Evolutionary conservation across 495 filamentous ascomycete genomes (phyloP).

Genomic region (Aspergillus affinis): DNA sequence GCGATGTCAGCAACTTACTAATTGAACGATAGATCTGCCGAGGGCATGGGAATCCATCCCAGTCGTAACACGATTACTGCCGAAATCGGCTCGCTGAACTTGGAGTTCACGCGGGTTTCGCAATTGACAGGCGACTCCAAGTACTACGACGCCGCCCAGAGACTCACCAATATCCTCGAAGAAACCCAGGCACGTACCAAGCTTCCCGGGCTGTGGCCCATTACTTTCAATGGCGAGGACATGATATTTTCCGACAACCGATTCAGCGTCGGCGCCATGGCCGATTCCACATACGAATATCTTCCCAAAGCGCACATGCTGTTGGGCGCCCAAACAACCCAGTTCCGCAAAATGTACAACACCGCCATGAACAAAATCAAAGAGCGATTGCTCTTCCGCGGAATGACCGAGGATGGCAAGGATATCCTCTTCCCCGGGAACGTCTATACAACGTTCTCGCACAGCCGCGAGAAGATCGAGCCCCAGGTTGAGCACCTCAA

Average conservation of each 20-base stretch:
- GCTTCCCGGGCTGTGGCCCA: conserved; percentile 82
- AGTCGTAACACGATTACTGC: conserved; percentile 57
- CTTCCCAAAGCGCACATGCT: conserved; percentile 82
- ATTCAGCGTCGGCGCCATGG: conserved; percentile 81
- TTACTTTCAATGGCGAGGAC: conserved; percentile 63
- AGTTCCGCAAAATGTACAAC: conserved; percentile 80
- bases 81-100: conserved; percentile 80
- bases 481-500: conserved; percentile 56
- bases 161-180: conserved; percentile 80
- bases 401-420: conserved; percentile 70
- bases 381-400: conserved; percentile 76
- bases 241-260: conserved; percentile 45
- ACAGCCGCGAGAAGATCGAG: conserved; percentile 28
- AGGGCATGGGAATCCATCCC: conserved; percentile 41
- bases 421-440: conserved; percentile 77
- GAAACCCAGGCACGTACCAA: conserved; percentile 66
- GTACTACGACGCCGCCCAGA: conserved; percentile 91
- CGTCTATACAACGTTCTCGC: conserved; percentile 27
- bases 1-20: background rate
- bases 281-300: conserved; percentile 95
- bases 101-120: conserved; percentile 92
- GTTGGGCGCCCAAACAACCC: conserved; percentile 72
- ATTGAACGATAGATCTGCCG: conserved; percentile 28
- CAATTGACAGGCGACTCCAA: conserved; percentile 82
- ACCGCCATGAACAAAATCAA: conserved; percentile 67